Evolutionary conservation across 1,139 yeast species (phyloP), one percentile per base, ranked within the genome.

Genomic region (Pneumocystis oryctolagi): DNA sequence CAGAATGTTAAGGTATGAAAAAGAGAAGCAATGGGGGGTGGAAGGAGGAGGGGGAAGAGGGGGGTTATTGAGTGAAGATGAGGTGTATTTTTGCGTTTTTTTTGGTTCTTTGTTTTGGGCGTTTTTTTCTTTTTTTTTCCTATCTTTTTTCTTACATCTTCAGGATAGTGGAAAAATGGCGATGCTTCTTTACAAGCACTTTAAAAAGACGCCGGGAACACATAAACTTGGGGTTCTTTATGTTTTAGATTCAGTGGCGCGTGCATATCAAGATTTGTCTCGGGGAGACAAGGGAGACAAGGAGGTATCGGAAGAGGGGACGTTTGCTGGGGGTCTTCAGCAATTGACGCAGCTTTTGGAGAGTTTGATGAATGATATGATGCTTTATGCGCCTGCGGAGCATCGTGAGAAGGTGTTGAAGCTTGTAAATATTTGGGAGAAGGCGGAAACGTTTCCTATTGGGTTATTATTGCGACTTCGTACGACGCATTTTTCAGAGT

Each of bases 191-290:
- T 47, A 47, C 25, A 47, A 47, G 14, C 55, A 47, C 5, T 47
- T 47, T 47, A 47, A 58, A 37, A 58, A 37, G 18, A 82, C 88
- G 55, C 89, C 95, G 35, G 79, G 84, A 53, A 77, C 90, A 62
- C 95, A 90, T 75, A 92, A 90, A 75, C 80, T 92, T 68, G 97
- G 97, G 65, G 84, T 89, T 61, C 78, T 92, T 71, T 92, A 92
- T 74, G 92, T 89, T 68, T 84, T 90, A 68, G 98, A 92, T 75
- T 87, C 97, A 35, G 83, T 92, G 68, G 94, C 88, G 66, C 83
- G 97, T 75, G 92, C 85, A 34, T 87, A 82, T 71, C 82, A 84
- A 70, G 95, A 87, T 64, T 89, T 84, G 71, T 86, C 90, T 39
- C 80, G 79, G 67, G 81, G 81, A 67, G 73, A 76, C 39, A 78